Conservation (phyloP, 768 basidiomycete genomes). For the Suillus fuscotomentosus region DNA sequence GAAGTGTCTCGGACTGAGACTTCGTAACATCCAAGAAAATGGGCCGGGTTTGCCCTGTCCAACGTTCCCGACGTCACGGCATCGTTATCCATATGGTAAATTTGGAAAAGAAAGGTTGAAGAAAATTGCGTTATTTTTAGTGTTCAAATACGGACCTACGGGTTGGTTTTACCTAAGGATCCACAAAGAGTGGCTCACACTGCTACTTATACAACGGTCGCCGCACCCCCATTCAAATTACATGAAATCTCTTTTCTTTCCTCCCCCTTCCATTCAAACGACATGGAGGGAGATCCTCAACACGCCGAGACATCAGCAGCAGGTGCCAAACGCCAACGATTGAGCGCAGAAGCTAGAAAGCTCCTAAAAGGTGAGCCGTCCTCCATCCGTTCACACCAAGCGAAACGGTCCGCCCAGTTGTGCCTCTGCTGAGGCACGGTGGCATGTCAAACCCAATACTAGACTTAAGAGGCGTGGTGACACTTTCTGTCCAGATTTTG, state of each 20-base stretch:
- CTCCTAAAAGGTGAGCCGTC: background rate
- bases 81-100: background rate
- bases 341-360: background rate
- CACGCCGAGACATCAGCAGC: background rate
- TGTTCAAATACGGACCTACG: background rate
- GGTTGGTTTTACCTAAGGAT: background rate
- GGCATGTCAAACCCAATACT: background rate
- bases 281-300: background rate
- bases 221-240: background rate
- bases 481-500: background rate
- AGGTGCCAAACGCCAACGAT: background rate
- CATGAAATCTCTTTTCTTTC: background rate
- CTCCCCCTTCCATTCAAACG: background rate
- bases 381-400: background rate
- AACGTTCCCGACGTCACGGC: background rate
- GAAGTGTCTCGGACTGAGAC: background rate
- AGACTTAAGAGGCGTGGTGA: background rate
- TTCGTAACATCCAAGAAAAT: background rate
- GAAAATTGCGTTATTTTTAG: background rate
- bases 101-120: background rate
- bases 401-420: background rate
- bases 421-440: background rate
- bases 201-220: slow-evolving; percentile 2
- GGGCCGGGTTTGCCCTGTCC: background rate
- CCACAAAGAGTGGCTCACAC: background rate